Percentiles rank a stretch among this genome's conserved stretches.
phyloP scores from a whole-genome alignment of 805 yeast genomes.

The Teunomyces barrocoloradensis region DNA sequence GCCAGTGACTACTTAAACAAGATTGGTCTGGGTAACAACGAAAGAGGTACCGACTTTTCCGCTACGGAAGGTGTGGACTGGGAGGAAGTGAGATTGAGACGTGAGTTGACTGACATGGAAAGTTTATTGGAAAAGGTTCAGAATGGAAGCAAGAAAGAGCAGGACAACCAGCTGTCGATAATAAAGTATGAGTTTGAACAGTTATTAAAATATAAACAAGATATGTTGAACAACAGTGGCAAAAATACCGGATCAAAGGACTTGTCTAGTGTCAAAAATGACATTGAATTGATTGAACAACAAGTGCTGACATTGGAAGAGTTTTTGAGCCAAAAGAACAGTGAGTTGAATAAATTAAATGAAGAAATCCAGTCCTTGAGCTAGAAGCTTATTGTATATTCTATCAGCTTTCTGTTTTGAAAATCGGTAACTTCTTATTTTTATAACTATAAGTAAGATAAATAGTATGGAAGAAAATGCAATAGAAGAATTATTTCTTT shows the following conservation, averaged over 20 bases:
- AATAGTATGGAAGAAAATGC: conserved; percentile 5
- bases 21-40: conserved; percentile 49
- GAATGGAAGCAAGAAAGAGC: conserved; percentile 18
- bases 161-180: conserved; percentile 26
- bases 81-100: conserved; percentile 83
- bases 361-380: conserved; percentile 35
- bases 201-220: conserved; percentile 72
- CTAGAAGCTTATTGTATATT: neutral
- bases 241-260: conserved; percentile 24
- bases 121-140: conserved; percentile 55
- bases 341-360: conserved; percentile 54
- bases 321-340: conserved; percentile 58
- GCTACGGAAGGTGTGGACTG: conserved; percentile 80
- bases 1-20: conserved; percentile 55
- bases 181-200: conserved; percentile 72
- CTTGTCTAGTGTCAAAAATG: conserved; percentile 54
- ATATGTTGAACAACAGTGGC: conserved; percentile 39
- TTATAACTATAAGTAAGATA: conserved; percentile 1
- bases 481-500: conserved; percentile 26
- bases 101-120: conserved; percentile 76
- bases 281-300: conserved; percentile 66
- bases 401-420: neutral
- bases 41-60: conserved; percentile 67
- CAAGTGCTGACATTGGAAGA: conserved; percentile 75
- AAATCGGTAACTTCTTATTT: neutral